Conservation (phyloP, 108 stramenopile species). For the Pseudonitzschia delicatissima region DNA sequence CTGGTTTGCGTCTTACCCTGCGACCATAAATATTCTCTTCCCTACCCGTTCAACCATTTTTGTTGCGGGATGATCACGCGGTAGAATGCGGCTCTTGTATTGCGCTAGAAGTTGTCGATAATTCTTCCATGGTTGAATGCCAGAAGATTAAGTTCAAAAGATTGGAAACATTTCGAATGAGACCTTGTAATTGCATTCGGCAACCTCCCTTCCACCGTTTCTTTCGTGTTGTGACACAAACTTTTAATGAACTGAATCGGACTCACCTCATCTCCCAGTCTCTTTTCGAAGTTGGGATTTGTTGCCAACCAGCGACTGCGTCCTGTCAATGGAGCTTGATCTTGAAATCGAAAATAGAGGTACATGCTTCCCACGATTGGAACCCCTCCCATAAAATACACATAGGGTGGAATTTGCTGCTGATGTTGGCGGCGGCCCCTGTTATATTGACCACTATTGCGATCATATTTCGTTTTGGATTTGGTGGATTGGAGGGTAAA, state of each 20-base stretch:
- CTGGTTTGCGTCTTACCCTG: constrained; percentile 9
- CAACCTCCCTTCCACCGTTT: no score
- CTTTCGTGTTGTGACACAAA: no score
- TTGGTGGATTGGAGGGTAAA: neutral
- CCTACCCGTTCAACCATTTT: constrained; percentile 71
- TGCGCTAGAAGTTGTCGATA: constrained; percentile 52
- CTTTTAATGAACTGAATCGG: neutral
- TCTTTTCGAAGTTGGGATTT: constrained; percentile 43
- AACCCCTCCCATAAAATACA: constrained; percentile 36
- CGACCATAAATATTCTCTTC: constrained; percentile 63
- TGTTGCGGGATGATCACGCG: constrained; percentile 59
- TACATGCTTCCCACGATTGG: constrained; percentile 34
- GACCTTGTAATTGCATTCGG: no score
- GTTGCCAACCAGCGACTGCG: constrained; percentile 73
- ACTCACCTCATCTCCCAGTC: constrained; percentile 44
- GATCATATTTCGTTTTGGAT: neutral
- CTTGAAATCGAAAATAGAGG: constrained; percentile 54
- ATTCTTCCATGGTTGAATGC: constrained; percentile 32
- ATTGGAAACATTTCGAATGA: neutral
- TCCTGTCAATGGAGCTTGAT: constrained; percentile 69
- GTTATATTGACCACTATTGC: neutral
- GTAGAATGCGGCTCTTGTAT: constrained; percentile 50
- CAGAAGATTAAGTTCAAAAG: neutral
- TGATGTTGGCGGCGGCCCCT: neutral
- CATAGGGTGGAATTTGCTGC: constrained; percentile 43